These are phyloP conservation scores for Singerocomus inundabilis DNA, from an alignment of 1,284 basidiomycete species.

Conservation along the genomic window DNA sequence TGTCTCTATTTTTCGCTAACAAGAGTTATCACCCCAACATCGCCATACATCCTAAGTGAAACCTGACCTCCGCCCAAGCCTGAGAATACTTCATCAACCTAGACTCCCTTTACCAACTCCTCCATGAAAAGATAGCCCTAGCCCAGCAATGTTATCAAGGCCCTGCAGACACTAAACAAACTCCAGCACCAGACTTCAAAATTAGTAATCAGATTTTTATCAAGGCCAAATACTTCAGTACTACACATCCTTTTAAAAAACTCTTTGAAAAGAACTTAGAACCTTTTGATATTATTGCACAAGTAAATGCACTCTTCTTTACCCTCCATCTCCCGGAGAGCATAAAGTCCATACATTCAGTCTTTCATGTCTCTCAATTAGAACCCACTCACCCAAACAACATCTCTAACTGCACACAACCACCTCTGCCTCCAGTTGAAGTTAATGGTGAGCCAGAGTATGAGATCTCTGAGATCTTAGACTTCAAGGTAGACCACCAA, in stretches of 20 bases:
- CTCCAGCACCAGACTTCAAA: not conserved
- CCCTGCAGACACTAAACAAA: not conserved
- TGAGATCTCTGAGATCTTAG: not conserved
- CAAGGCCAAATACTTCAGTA: not conserved
- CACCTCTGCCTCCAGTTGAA: not conserved
- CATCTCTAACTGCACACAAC: too few relatives aligned
- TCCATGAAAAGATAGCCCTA: too few relatives aligned
- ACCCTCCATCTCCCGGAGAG: not conserved
- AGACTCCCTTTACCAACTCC: too few relatives aligned
- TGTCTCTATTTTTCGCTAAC: too few relatives aligned
- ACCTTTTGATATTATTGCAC: not conserved
- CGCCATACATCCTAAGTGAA: too few relatives aligned
- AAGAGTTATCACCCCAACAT: too few relatives aligned
- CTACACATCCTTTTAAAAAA: not conserved
- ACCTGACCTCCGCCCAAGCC: too few relatives aligned
- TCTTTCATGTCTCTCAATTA: not conserved
- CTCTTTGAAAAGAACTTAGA: not conserved
- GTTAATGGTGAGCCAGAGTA: not conserved
- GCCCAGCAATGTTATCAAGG: not conserved
- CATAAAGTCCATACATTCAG: not conserved
- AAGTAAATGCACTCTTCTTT: not conserved
- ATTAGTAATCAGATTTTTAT: not conserved
- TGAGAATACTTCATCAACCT: too few relatives aligned
- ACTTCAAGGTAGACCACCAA: not conserved
- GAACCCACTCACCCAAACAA: not conserved